A percentile compares a stretch with the other conserved stretches of the same genome.
phyloP scores from a whole-genome alignment of 345 rosid species.

The Salix koriyanagi region DNA sequence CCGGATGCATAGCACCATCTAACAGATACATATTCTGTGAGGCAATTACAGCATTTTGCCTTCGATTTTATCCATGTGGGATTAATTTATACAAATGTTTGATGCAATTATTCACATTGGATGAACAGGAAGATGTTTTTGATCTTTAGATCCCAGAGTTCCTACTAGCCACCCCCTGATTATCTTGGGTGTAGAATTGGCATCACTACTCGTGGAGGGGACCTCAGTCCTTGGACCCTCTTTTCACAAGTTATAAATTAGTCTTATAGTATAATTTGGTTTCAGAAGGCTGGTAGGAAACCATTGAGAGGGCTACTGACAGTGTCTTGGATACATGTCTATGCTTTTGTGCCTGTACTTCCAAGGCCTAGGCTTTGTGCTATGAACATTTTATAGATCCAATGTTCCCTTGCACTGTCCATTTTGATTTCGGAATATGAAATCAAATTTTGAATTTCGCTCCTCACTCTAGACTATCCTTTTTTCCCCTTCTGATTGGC shows the following conservation, averaged over 20 bases:
- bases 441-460: neutral
- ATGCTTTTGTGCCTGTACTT: too few relatives aligned
- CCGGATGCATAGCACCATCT: neutral
- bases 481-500: neutral
- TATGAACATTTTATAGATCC: neutral
- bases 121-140: neutral
- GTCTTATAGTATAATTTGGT: too few relatives aligned
- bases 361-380: neutral
- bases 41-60: neutral
- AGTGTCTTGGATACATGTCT: too few relatives aligned
- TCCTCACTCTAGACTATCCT: neutral
- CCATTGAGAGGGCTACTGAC: neutral
- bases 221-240: neutral
- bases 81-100: too few relatives aligned
- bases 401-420: neutral
- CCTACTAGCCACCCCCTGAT: neutral
- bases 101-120: neutral
- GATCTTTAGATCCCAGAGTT: neutral
- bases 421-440: neutral
- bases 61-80: neutral
- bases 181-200: neutral
- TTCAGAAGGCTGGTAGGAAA: neutral
- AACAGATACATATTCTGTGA: neutral
- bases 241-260: neutral
- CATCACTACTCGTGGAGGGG: neutral